Conservation (phyloP, 257 asterid species). For the Nicotiana tabacum region DNA sequence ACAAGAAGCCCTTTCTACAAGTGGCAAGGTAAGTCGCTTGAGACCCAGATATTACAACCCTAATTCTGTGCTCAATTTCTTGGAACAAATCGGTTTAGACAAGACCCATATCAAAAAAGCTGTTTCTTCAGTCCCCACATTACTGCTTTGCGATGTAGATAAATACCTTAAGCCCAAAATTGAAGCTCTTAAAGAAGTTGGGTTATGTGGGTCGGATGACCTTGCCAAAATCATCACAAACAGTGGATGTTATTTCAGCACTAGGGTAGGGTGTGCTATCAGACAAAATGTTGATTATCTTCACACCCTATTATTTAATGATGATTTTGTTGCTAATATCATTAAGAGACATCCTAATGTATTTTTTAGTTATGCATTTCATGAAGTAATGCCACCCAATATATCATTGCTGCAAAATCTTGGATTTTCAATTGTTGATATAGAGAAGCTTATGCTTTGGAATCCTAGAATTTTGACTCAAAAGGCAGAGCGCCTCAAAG, state of each 20-base stretch:
- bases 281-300: background rate
- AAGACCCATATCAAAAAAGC: conserved; percentile 14
- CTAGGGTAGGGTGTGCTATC: no score
- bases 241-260: background rate
- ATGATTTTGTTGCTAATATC: background rate
- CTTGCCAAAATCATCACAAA: background rate
- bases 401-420: background rate
- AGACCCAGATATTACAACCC: no score
- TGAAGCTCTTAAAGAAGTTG: conserved; percentile 4
- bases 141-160: no score
- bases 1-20: no score
- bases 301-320: background rate
- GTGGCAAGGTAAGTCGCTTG: no score
- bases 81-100: no score
- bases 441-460: background rate
- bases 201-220: background rate
- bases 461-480: background rate
- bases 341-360: background rate
- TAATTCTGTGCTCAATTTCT: no score
- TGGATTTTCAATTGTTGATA: background rate
- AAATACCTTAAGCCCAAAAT: conserved; percentile 8
- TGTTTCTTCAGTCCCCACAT: background rate
- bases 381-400: background rate
- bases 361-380: background rate
- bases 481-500: background rate